A percentile compares a stretch with the other conserved stretches of the same genome.
Evolutionary conservation across 2,329 filamentous ascomycete species (phyloP).

Genomic region (Plenodomus lindquistii): DNA sequence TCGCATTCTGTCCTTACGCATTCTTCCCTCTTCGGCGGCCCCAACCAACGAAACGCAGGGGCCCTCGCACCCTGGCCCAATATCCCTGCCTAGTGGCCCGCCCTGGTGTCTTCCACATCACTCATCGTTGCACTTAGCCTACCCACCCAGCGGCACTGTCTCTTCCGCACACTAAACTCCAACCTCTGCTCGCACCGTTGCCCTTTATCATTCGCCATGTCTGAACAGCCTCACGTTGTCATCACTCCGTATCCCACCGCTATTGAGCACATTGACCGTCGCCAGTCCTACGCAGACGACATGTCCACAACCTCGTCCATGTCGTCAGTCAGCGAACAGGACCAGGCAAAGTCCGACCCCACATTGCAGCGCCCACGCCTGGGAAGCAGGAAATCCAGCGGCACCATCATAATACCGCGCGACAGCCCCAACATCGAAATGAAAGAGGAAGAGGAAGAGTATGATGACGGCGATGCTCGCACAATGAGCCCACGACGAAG

Average conservation of each 20-base stretch:
- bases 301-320: slow-evolving; percentile 49
- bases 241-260: slow-evolving; percentile 33
- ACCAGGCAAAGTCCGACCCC: slow-evolving; percentile 47
- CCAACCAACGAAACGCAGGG: not conserved
- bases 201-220: slow-evolving; percentile 11
- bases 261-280: slow-evolving; percentile 25
- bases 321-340: slow-evolving; percentile 48
- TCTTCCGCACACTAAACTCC: slow-evolving; percentile 7
- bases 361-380: slow-evolving; percentile 65
- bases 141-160: slow-evolving; percentile 20
- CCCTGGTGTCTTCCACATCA: not conserved
- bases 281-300: slow-evolving; percentile 38
- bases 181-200: slow-evolving; percentile 6
- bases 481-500: slow-evolving; percentile 94
- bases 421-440: slow-evolving; percentile 75
- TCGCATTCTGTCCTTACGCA: not conserved
- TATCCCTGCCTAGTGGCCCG: not conserved
- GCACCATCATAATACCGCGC: slow-evolving; percentile 79
- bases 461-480: slow-evolving; percentile 84
- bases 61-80: not conserved
- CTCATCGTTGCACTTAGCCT: not conserved
- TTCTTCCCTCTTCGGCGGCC: not conserved
- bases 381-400: slow-evolving; percentile 75
- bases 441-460: slow-evolving; percentile 72
- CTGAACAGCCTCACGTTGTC: slow-evolving; percentile 20